A percentile compares a stretch with the other conserved stretches of the same genome.
Evolutionary conservation across 202 grass and related monocot genomes (phyloP).

Genomic region (Thinopyrum obtusiflorum): DNA sequence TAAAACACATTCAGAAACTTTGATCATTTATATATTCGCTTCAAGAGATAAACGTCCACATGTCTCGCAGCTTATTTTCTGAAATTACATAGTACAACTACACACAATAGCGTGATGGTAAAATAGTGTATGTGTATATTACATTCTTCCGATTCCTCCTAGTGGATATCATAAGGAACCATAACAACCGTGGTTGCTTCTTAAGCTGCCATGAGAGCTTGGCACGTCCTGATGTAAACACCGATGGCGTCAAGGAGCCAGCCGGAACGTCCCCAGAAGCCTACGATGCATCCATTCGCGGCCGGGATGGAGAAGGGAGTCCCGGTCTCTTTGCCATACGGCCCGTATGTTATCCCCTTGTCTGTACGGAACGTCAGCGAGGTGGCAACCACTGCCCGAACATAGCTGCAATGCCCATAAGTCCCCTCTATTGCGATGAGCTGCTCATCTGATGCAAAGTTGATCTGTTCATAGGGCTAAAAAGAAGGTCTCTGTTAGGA

Average conservation of each 20-base stretch:
- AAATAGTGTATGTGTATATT: too few relatives aligned
- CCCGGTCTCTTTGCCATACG: not conserved
- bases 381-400: not conserved
- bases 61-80: too few relatives aligned
- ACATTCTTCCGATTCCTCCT: too few relatives aligned
- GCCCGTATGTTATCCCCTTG: slow-evolving; percentile 2
- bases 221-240: slow-evolving; percentile 2
- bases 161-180: too few relatives aligned
- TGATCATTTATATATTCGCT: too few relatives aligned
- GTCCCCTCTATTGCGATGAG: not conserved
- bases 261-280: slow-evolving; percentile 38
- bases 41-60: too few relatives aligned
- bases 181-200: not conserved
- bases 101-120: too few relatives aligned
- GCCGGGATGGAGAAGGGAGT: slow-evolving; percentile 5
- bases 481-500: too few relatives aligned
- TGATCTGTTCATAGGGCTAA: not conserved
- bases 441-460: not conserved
- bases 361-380: slow-evolving; percentile 29
- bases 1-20: too few relatives aligned
- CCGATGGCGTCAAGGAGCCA: slow-evolving; percentile 33
- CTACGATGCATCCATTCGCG: slow-evolving; percentile 18
- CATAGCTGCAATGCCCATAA: not conserved
- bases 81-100: too few relatives aligned
- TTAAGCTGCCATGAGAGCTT: not conserved